phyloP scores from a whole-genome alignment of 2,329 filamentous ascomycete species.

The Xylariaceae sp. region DNA sequence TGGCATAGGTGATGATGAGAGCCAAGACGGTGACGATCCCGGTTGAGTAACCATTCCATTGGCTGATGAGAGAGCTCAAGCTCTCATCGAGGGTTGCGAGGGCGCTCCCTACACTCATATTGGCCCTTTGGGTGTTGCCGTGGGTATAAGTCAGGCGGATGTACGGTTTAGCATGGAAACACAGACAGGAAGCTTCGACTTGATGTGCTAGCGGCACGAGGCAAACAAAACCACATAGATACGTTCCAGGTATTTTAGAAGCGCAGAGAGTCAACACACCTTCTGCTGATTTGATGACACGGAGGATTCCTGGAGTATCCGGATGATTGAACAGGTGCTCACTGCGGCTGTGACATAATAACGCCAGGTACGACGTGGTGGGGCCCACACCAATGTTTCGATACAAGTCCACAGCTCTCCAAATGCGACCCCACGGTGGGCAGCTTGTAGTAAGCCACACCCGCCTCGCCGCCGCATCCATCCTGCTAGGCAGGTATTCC shows the following conservation, averaged over 20 bases:
- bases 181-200: conserved; percentile 1
- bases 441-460: no score
- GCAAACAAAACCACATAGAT: neutral
- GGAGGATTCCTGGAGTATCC: conserved; percentile 1
- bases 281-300: conserved; percentile 10
- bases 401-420: no score
- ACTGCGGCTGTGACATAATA: conserved; percentile 2
- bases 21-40: conserved; percentile 63
- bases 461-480: no score
- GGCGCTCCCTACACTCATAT: conserved; percentile 45
- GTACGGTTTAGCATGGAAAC: no score
- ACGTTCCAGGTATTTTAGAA: conserved; percentile 2
- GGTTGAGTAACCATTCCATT: conserved; percentile 82
- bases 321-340: neutral
- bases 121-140: conserved; percentile 15
- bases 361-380: no score
- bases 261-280: conserved; percentile 5
- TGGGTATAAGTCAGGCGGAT: neutral
- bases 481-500: no score
- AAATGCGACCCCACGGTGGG: no score
- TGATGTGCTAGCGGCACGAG: neutral
- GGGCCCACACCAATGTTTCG: no score
- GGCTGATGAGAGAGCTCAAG: conserved; percentile 64
- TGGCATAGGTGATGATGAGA: conserved; percentile 64
- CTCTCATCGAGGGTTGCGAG: conserved; percentile 68